phyloP scores from a whole-genome alignment of 2,329 filamentous ascomycete species.

The Cucurbitaria berberidis region DNA sequence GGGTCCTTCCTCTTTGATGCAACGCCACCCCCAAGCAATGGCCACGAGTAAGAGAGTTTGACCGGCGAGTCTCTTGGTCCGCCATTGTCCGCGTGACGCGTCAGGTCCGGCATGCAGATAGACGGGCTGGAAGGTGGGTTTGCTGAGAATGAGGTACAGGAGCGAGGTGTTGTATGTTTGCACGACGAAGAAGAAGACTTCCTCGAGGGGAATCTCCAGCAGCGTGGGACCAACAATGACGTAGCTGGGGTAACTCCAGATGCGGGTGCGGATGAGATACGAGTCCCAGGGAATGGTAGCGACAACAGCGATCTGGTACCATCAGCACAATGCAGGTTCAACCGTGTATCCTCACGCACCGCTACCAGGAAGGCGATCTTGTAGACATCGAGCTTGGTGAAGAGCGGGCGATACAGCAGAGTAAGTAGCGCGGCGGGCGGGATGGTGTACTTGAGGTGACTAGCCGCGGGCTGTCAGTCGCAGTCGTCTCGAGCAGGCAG shows the following conservation, averaged over 20 bases:
- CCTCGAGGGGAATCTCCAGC: slow-evolving; percentile 71
- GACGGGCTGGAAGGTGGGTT: slow-evolving; percentile 63
- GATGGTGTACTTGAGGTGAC: slow-evolving; percentile 71
- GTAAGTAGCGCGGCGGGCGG: slow-evolving; percentile 67
- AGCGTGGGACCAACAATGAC: slow-evolving; percentile 69
- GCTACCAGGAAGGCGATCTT: slow-evolving; percentile 66
- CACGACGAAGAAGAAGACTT: slow-evolving; percentile 78
- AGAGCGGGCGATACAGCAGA: slow-evolving; percentile 65
- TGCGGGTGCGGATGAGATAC: slow-evolving; percentile 69
- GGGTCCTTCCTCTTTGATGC: slow-evolving; percentile 55
- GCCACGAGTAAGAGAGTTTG: slow-evolving; percentile 57
- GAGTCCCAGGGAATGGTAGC: slow-evolving; percentile 79
- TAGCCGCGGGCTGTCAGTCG: slow-evolving; percentile 42
- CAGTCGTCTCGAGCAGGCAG: slow-evolving; percentile 4
- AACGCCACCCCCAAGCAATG: slow-evolving; percentile 54
- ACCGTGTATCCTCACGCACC: slow-evolving; percentile 36
- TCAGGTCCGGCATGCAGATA: slow-evolving; percentile 56
- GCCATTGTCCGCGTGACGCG: slow-evolving; percentile 41
- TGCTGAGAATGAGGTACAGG: slow-evolving; percentile 71
- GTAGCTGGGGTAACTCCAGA: slow-evolving; percentile 74
- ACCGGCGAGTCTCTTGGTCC: slow-evolving; percentile 52
- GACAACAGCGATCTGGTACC: slow-evolving; percentile 63
- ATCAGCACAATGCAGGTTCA: slow-evolving; percentile 27
- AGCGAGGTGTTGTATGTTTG: slow-evolving; percentile 76
- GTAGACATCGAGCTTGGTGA: slow-evolving; percentile 67